These are phyloP conservation scores for Eucalyptus melliodora DNA, from an alignment of 345 rosid genomes.

Conservation along the genomic window DNA sequence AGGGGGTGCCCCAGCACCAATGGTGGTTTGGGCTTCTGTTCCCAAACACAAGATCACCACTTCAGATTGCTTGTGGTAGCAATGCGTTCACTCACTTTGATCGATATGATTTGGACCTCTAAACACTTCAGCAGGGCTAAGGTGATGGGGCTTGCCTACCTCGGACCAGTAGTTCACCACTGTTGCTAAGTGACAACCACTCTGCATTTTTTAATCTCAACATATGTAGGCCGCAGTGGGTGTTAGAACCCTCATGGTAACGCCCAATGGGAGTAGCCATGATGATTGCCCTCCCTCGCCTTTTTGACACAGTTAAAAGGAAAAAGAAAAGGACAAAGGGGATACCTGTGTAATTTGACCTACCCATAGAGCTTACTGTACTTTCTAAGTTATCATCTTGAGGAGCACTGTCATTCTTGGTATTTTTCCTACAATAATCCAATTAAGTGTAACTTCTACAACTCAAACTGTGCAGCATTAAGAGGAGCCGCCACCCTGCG, in stretches of 20 bases:
- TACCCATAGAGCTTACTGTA: neutral
- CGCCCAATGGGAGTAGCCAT: neutral
- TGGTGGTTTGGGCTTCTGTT: neutral
- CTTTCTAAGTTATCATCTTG: neutral
- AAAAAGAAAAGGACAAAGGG: neutral
- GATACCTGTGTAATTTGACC: neutral
- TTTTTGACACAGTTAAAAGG: neutral
- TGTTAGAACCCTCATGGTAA: neutral
- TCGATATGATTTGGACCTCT: neutral
- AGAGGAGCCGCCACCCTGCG: slow-evolving; percentile 68
- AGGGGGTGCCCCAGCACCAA: neutral
- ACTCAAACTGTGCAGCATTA: slow-evolving; percentile 33
- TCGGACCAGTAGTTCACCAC: neutral
- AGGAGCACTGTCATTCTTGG: neutral
- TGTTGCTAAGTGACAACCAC: neutral
- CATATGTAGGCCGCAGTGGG: neutral
- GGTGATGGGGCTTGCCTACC: neutral
- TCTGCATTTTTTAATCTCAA: neutral
- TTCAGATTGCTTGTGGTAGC: neutral
- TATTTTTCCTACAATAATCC: neutral
- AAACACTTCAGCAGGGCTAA: neutral
- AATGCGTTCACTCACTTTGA: neutral
- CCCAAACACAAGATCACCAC: neutral
- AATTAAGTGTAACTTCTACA: neutral
- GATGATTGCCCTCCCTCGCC: neutral